A percentile compares a stretch with the other conserved stretches of the same genome.
These are phyloP conservation scores for Salix dunnii DNA, from an alignment of 345 rosid species.

Conservation along the genomic window DNA sequence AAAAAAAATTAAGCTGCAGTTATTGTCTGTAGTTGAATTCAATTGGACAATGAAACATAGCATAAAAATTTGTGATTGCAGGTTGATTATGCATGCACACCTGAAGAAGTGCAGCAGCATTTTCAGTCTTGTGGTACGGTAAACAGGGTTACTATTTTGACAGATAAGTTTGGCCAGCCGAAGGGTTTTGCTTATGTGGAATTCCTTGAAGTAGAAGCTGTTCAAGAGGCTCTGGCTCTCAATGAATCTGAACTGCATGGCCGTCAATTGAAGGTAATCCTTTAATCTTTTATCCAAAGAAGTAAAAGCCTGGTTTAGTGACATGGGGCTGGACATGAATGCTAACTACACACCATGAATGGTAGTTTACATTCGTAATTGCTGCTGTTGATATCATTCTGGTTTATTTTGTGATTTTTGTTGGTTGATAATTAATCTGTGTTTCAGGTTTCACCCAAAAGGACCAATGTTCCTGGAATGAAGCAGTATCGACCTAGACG, in stretches of 20 bases:
- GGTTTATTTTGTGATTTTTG: neutral
- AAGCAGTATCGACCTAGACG: conserved; percentile 80
- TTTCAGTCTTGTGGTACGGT: conserved; percentile 96
- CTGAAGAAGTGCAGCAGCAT: conserved; percentile 98
- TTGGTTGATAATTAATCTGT: neutral
- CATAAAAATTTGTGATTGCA: conserved; percentile 17
- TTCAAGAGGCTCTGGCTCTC: conserved; percentile 76
- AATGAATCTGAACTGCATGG: conserved; percentile 96
- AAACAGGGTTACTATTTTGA: conserved; percentile 84
- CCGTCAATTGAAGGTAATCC: conserved; percentile 75
- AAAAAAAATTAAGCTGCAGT: neutral
- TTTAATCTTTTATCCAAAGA: neutral
- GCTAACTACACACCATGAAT: neutral
- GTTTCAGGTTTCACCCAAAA: conserved; percentile 67
- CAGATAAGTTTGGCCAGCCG: conserved; percentile 94
- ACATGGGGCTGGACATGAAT: neutral
- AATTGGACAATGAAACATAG: neutral
- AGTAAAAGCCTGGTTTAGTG: neutral
- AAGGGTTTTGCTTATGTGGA: conserved; percentile 98
- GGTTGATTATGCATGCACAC: conserved; percentile 97
- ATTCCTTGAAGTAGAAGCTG: conserved; percentile 76
- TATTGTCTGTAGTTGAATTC: neutral
- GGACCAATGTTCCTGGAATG: conserved; percentile 95
- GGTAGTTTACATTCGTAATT: neutral
- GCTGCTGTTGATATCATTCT: neutral